A percentile compares a stretch with the other conserved stretches of the same genome.
These are phyloP conservation scores for Picochlorum sp. DNA, from an alignment of 139 green algal species.

Conservation along the genomic window DNA sequence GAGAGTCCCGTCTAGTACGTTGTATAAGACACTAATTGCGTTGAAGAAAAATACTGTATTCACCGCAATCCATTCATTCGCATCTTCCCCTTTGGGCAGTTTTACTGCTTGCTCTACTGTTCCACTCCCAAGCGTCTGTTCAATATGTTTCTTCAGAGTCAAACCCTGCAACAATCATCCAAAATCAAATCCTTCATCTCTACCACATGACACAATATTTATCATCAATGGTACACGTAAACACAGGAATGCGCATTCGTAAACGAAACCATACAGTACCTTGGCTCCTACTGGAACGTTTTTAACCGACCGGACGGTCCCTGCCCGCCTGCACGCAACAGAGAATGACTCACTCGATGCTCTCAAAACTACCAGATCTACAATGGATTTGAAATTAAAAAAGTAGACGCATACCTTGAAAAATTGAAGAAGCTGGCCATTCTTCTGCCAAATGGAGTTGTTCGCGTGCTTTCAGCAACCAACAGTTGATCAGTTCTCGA, in stretches of 20 bases:
- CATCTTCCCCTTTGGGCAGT: constrained; percentile 72
- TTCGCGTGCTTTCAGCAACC: too few species aligned
- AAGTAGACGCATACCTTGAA: constrained; percentile 6
- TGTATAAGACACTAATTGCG: constrained; percentile 86
- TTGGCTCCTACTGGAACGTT: constrained; percentile 23
- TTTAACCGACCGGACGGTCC: constrained; percentile 19
- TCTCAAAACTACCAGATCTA: not conserved
- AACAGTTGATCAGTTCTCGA: too few species aligned
- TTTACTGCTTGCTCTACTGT: constrained; percentile 73
- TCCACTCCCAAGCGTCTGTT: constrained; percentile 76
- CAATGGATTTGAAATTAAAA: not conserved
- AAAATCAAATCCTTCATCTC: not conserved
- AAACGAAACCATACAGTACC: not conserved
- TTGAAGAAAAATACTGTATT: constrained; percentile 97
- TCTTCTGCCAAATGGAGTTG: not conserved
- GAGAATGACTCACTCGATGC: not conserved
- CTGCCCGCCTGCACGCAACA: constrained; percentile 7
- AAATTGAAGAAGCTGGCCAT: constrained; percentile 26
- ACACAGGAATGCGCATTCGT: not conserved
- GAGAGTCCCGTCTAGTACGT: constrained; percentile 77
- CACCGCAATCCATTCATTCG: constrained; percentile 82
- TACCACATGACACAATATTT: not conserved
- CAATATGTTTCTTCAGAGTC: constrained; percentile 83
- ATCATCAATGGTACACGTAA: not conserved
- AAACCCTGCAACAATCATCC: too few species aligned